A percentile compares a stretch with the other conserved stretches of the same genome.
phyloP scores from a whole-genome alignment of 306 rosid genomes.

The Ceratonia siliqua region DNA sequence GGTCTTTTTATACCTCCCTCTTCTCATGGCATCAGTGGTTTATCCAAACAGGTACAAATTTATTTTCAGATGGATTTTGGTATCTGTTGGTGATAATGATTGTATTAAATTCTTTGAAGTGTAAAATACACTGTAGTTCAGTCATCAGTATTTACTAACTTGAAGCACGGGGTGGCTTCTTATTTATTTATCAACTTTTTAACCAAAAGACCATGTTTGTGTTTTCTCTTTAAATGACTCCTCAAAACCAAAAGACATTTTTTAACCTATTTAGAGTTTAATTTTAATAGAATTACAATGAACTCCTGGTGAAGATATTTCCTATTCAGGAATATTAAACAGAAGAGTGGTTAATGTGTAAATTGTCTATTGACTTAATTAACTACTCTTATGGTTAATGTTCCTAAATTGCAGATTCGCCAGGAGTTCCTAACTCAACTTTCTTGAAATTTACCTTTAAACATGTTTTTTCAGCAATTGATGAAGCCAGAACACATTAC shows the following conservation, averaged over 20 bases:
- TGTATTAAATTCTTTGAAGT: slow-evolving; percentile 21
- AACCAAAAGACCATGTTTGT: background rate
- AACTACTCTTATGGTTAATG: background rate
- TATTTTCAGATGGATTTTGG: slow-evolving; percentile 38
- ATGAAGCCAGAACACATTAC: background rate
- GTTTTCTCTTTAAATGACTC: background rate
- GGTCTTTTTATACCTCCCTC: slow-evolving; percentile 45
- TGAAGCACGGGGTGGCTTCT: background rate
- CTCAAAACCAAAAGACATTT: background rate
- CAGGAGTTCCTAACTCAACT: background rate
- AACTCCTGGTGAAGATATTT: background rate
- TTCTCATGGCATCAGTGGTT: slow-evolving; percentile 50
- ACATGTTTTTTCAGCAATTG: background rate
- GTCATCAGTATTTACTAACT: slow-evolving; percentile 3
- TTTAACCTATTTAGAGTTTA: background rate
- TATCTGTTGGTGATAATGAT: slow-evolving; percentile 28
- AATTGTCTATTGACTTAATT: too few species aligned
- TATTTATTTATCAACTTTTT: background rate
- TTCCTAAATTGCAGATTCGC: background rate
- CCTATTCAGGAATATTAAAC: background rate
- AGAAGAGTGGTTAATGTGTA: background rate
- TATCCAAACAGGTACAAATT: slow-evolving; percentile 55
- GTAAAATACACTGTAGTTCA: background rate
- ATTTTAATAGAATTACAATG: background rate
- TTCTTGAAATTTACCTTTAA: background rate